Evolutionary conservation across 169 alveolate genomes (phyloP).

Genomic region (Cryptosporidium meleagridis): DNA sequence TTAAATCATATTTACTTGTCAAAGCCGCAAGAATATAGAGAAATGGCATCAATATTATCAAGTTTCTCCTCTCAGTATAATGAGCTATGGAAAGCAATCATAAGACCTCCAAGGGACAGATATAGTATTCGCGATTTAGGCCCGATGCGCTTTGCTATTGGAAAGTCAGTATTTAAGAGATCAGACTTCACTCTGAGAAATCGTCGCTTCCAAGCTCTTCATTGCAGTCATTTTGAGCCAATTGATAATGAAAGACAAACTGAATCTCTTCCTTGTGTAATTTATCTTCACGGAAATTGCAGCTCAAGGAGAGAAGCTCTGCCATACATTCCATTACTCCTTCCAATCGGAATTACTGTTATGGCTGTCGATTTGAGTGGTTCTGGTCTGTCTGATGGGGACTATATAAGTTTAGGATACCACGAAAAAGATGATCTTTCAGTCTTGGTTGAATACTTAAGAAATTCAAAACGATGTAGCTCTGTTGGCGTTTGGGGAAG

Average conservation of each 20-base stretch:
- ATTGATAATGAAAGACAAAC: slow-evolving; percentile 79
- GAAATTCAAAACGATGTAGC: slow-evolving; percentile 84
- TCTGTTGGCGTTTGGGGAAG: slow-evolving; percentile 94
- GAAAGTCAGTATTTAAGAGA: slow-evolving; percentile 80
- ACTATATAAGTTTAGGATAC: slow-evolving; percentile 90
- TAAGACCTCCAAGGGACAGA: slow-evolving; percentile 89
- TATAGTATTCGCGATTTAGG: slow-evolving; percentile 83
- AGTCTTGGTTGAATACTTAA: slow-evolving; percentile 85
- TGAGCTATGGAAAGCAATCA: slow-evolving; percentile 88
- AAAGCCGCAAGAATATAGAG: neutral
- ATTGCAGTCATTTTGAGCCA: slow-evolving; percentile 93
- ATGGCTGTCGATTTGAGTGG: slow-evolving; percentile 92
- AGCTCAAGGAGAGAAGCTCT: slow-evolving; percentile 91
- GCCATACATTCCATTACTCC: slow-evolving; percentile 84
- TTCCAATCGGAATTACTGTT: slow-evolving; percentile 88
- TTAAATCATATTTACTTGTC: neutral
- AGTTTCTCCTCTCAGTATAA: slow-evolving; percentile 70
- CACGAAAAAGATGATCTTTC: slow-evolving; percentile 90
- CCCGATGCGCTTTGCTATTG: slow-evolving; percentile 81
- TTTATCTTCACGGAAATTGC: slow-evolving; percentile 93
- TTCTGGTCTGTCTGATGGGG: slow-evolving; percentile 86
- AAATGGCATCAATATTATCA: slow-evolving; percentile 64
- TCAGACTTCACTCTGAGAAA: slow-evolving; percentile 86
- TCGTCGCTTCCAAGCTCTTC: slow-evolving; percentile 81
- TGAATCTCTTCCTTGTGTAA: slow-evolving; percentile 90